phyloP scores from a whole-genome alignment of 306 rosid genomes.

The Hylodesmum podocarpum region DNA sequence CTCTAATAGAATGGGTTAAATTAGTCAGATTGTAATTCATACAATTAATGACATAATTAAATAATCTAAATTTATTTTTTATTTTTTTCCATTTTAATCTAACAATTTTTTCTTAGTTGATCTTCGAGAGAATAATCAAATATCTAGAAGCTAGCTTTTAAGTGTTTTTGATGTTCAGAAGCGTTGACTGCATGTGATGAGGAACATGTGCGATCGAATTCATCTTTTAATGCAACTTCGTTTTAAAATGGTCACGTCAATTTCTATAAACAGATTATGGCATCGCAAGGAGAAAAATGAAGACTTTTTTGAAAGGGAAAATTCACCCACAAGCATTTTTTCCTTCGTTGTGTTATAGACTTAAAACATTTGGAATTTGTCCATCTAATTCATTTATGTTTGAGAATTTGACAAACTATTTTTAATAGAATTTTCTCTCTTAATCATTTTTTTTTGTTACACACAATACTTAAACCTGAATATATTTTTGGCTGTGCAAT shows the following conservation, averaged over 20 bases:
- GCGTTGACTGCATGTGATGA: constrained; percentile 1
- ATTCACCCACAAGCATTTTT: too few relatives aligned
- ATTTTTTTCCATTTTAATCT: not conserved
- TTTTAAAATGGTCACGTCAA: not conserved
- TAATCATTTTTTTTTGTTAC: too few relatives aligned
- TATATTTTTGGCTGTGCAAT: too few relatives aligned
- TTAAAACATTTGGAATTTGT: too few relatives aligned
- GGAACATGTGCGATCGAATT: not conserved
- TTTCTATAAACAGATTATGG: not conserved
- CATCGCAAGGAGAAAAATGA: not conserved
- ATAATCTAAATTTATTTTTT: too few relatives aligned
- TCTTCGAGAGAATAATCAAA: not conserved
- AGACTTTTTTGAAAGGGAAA: not conserved
- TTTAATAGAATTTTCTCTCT: too few relatives aligned
- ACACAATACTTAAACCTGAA: too few relatives aligned
- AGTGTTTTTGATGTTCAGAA: not conserved
- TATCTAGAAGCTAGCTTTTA: not conserved
- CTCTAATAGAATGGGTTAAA: not conserved
- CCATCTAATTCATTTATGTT: too few relatives aligned
- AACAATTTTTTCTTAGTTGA: not conserved
- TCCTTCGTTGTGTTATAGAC: too few relatives aligned
- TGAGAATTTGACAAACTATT: too few relatives aligned
- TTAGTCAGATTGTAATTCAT: not conserved
- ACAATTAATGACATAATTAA: not conserved
- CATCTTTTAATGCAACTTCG: not conserved